Evolutionary conservation across 306 rosid genomes (phyloP), one percentile per base, ranked within the genome.

Genomic region (Hippophae gyantsensis): DNA sequence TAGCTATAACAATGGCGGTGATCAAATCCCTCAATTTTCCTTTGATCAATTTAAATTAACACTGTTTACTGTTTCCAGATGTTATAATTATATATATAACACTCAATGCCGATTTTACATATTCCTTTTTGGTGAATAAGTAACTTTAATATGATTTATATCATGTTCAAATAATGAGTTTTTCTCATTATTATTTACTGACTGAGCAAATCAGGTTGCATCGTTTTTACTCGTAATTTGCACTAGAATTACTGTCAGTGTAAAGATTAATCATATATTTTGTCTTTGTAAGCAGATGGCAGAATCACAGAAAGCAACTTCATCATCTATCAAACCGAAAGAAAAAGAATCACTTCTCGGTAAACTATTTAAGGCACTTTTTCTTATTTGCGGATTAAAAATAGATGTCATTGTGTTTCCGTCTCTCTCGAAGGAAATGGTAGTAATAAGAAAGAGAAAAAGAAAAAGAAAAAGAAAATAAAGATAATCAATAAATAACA

Each of bases 311-410:
- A 83, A 83, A 78, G 86, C 73, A 68, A 65, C 72, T 68, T 60
- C 90, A 10, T 64, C 89, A 13, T 64, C 89, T 46, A 72, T 54
- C 43, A 76, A 79, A 66, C 72, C 66, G 10, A 76, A 83, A 66
- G 74, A 82, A 63, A 84, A 77, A 58, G 75, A 54, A 18, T 72
- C 83, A 52, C 50, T 64, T 44, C 76, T 69, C 77, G 96, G 98
- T 90, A 82, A 59, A 38, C 66, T 69, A 62, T 57, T 47, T 40
- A 43, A 60, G 74, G 53, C 50, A 53, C 61, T 78, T 67, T 14
- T 18, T 47, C 32, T 60, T 23, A 13, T 18, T 27, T 57, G 32
- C 65, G 62, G 52, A 44, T 13, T 54, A 43, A 10, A 42, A 8
- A 14, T 5, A 5, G 32, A 5, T 18, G 43, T 32, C 38, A 48